Evolutionary conservation across 352 stramenopile species (phyloP).

Genomic region (Phytophthora ramorum): DNA sequence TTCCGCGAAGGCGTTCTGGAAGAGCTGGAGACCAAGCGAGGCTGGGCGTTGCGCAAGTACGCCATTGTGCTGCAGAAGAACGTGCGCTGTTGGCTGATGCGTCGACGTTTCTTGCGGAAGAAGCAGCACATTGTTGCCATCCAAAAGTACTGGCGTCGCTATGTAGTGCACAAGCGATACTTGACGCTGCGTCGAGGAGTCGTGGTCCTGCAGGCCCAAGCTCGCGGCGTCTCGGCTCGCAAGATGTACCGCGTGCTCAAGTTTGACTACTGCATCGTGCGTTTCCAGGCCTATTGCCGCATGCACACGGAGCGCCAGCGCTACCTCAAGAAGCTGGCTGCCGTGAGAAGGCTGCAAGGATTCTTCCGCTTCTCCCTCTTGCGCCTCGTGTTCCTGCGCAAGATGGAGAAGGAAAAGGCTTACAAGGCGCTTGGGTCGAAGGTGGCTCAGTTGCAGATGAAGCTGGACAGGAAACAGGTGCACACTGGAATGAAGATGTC

Average conservation of each 20-base stretch:
- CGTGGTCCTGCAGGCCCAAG: slow-evolving; percentile 66
- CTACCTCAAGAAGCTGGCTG: slow-evolving; percentile 61
- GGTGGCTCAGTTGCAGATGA: slow-evolving; percentile 72
- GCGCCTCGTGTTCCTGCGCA: slow-evolving; percentile 74
- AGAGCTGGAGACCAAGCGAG: slow-evolving; percentile 76
- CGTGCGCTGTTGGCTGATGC: slow-evolving; percentile 69
- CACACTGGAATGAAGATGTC: slow-evolving; percentile 47
- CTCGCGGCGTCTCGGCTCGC: slow-evolving; percentile 62
- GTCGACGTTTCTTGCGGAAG: slow-evolving; percentile 56
- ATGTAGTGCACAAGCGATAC: slow-evolving; percentile 68
- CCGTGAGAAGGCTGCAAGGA: slow-evolving; percentile 66
- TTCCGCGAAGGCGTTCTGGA: slow-evolving; percentile 89
- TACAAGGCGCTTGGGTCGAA: slow-evolving; percentile 79
- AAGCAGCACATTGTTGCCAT: slow-evolving; percentile 59
- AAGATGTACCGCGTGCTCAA: slow-evolving; percentile 75
- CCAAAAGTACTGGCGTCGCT: slow-evolving; percentile 82
- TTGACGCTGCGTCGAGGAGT: slow-evolving; percentile 55
- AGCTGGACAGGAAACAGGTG: slow-evolving; percentile 71
- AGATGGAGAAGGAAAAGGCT: slow-evolving; percentile 87
- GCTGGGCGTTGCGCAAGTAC: slow-evolving; percentile 73
- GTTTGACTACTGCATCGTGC: slow-evolving; percentile 80
- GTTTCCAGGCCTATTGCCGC: slow-evolving; percentile 76
- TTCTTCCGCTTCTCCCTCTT: slow-evolving; percentile 84
- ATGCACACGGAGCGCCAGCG: slow-evolving; percentile 56
- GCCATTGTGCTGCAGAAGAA: slow-evolving; percentile 81